Percentiles rank a stretch among this genome's conserved stretches.
Conservation (phyloP, 2,329 filamentous ascomycete species). For the Hypoxylon sp. region DNA sequence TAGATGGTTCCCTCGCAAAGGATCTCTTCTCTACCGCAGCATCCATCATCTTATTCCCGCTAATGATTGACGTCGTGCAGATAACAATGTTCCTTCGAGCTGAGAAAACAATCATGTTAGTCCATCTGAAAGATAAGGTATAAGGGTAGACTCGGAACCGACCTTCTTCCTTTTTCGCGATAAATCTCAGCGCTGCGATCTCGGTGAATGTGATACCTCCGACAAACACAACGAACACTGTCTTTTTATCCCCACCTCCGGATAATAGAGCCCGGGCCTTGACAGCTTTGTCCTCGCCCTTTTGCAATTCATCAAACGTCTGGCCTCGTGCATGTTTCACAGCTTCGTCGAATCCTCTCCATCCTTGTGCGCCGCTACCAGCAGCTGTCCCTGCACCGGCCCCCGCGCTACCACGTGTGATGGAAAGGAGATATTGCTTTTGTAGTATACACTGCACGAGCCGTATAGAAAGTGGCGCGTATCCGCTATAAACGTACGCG, state of each 20-base stretch:
- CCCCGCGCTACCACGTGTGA: slow-evolving; percentile 74
- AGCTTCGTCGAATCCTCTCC: slow-evolving; percentile 93
- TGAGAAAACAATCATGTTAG: slow-evolving; percentile 52
- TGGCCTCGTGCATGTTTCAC: slow-evolving; percentile 89
- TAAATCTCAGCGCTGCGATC: slow-evolving; percentile 92
- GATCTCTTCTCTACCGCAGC: slow-evolving; percentile 81
- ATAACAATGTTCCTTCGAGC: slow-evolving; percentile 88
- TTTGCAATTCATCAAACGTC: slow-evolving; percentile 93
- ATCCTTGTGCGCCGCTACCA: slow-evolving; percentile 79
- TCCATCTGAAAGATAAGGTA: slow-evolving; percentile 28
- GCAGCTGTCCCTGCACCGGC: slow-evolving; percentile 64
- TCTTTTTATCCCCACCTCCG: slow-evolving; percentile 82
- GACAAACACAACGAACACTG: slow-evolving; percentile 95
- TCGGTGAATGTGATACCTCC: slow-evolving; percentile 98
- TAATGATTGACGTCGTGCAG: slow-evolving; percentile 92
- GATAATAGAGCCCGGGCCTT: slow-evolving; percentile 88
- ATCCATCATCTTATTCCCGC: slow-evolving; percentile 90
- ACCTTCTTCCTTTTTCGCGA: slow-evolving; percentile 86
- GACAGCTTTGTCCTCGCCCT: slow-evolving; percentile 91
- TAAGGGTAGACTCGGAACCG: slow-evolving; percentile 47
- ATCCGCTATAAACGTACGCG: slow-evolving; percentile 98
- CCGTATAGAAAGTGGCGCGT: slow-evolving; percentile 91
- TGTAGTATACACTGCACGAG: slow-evolving; percentile 94
- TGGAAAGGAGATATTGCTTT: slow-evolving; percentile 83
- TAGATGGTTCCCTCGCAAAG: slow-evolving; percentile 65